Evolutionary conservation across 1,139 yeast species (phyloP), one percentile per base, ranked within the genome.

Genomic region (Protomyces lactucae-debilis): DNA sequence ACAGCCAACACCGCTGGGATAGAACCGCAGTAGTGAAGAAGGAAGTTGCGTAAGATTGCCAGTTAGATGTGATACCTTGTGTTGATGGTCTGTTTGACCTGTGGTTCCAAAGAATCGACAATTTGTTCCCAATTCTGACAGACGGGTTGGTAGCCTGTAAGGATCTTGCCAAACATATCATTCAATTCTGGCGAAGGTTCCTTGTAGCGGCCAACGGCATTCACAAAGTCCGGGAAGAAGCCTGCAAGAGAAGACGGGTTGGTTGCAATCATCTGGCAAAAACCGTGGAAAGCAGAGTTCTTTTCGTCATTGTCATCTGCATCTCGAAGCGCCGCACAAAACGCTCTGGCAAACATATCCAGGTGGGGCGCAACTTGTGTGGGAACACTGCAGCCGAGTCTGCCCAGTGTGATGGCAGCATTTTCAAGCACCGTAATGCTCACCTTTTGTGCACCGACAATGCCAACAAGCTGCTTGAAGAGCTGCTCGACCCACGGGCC

Each of bases 391-490:
- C 85, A 74, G 2, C 96, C 97, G 73, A 92, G 78, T 69, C 98
- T 82, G n/a, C 98, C 98, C 65, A 93, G 78, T 52, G 98, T 87
- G 65, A 91, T 88, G n/a, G 96, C 95, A 1, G 92, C 85, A 74
- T 93, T 93, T 72, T 92, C 98, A 70, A 87, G 74, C 3, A 93
- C 88, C n/a, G 76, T 72, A 61, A 60, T 69, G 57, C 23, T 84
- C 80, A 67, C 84, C 85, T 36, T 82, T 73, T 40, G 71, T 69
- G 64, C 85, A 78, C 67, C 82, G 79, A 92, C 76, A 25, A 90
- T 79, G 14, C 88, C 88, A 23, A 89, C 82, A 64, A 92, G 76
- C 28, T 87, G 76, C 52, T 81, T 81, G 61, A 88, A 79, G 67
- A 89, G 76, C 51, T 85, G 86, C 55, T 79, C 78, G 59, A 87